Percentiles rank a stretch among this genome's conserved stretches.
Evolutionary conservation across 2,329 filamentous ascomycete species (phyloP).

Genomic region (Fusarium chuoi): DNA sequence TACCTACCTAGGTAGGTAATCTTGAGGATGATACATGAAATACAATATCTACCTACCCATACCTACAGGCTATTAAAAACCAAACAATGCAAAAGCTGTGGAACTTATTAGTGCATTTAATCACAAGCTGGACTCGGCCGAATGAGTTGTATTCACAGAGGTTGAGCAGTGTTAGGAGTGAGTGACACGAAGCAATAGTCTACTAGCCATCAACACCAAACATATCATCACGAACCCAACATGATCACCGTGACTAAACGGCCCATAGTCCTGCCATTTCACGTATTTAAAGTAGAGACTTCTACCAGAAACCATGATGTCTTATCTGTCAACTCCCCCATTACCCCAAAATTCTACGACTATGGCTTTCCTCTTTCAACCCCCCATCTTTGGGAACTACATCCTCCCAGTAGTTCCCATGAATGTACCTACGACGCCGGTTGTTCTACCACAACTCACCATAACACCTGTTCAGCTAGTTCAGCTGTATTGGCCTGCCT

Average conservation of each 20-base stretch:
- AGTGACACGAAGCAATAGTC: not conserved
- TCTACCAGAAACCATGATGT: not conserved
- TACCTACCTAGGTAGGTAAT: no score
- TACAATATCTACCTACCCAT: not conserved
- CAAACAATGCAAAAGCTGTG: not conserved
- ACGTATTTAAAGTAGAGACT: not conserved
- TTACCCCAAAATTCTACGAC: not conserved
- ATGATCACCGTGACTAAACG: constrained; percentile 1
- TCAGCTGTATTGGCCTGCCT: not conserved
- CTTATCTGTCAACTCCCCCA: not conserved
- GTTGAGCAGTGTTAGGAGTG: not conserved
- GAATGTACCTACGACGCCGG: not conserved
- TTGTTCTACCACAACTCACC: not conserved
- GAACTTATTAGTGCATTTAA: not conserved
- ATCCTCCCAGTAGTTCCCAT: not conserved
- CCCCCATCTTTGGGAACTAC: constrained; percentile 37
- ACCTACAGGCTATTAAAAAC: not conserved
- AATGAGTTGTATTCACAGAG: not conserved
- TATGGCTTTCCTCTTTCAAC: constrained; percentile 44
- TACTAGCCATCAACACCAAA: not conserved
- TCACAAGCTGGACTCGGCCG: not conserved
- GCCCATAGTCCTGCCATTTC: not conserved
- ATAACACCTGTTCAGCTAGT: not conserved
- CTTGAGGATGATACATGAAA: not conserved
- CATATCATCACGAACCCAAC: constrained; percentile 17